Percentiles rank a stretch among this genome's conserved stretches.
Evolutionary conservation across 1,139 yeast species (phyloP).

Genomic region (Geotrichum fermentans): DNA sequence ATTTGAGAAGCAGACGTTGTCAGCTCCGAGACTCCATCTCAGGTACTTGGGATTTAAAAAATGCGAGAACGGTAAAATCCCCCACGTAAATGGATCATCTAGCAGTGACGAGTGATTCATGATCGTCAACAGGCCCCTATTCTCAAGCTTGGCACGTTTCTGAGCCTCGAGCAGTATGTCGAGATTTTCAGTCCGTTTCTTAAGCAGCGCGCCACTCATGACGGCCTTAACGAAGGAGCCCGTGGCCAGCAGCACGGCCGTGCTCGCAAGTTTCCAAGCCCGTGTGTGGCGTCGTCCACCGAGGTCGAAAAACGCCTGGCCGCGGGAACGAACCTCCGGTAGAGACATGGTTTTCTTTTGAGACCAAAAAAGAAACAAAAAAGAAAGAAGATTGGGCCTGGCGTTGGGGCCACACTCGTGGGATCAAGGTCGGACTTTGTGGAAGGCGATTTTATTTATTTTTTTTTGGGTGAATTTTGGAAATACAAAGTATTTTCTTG

Average conservation of each 20-base stretch:
- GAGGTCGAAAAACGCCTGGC: constrained; percentile 69
- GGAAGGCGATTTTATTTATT: too few relatives aligned
- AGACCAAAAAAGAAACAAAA: not conserved
- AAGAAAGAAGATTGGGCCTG: not conserved
- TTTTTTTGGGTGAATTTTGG: too few relatives aligned
- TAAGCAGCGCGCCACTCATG: constrained; percentile 56
- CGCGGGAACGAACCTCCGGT: constrained; percentile 65
- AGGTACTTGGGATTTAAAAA: constrained; percentile 61
- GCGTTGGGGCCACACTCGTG: too few relatives aligned
- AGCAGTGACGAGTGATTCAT: constrained; percentile 95
- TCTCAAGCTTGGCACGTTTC: constrained; percentile 56
- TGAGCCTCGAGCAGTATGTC: constrained; percentile 63
- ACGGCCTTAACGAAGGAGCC: constrained; percentile 62
- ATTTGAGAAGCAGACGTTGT: constrained; percentile 77
- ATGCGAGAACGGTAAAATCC: constrained; percentile 63
- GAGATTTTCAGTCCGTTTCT: constrained; percentile 56
- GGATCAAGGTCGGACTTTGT: too few relatives aligned
- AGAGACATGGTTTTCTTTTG: constrained; percentile 74
- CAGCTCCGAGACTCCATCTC: constrained; percentile 94
- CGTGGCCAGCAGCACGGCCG: constrained; percentile 63
- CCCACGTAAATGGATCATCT: constrained; percentile 91
- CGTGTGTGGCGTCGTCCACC: constrained; percentile 44
- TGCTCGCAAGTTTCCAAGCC: constrained; percentile 65
- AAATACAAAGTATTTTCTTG: not conserved
- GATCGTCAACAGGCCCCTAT: constrained; percentile 74